These are phyloP conservation scores for Cyberlindnera amylophila DNA, from an alignment of 805 yeast species.

Conservation along the genomic window DNA sequence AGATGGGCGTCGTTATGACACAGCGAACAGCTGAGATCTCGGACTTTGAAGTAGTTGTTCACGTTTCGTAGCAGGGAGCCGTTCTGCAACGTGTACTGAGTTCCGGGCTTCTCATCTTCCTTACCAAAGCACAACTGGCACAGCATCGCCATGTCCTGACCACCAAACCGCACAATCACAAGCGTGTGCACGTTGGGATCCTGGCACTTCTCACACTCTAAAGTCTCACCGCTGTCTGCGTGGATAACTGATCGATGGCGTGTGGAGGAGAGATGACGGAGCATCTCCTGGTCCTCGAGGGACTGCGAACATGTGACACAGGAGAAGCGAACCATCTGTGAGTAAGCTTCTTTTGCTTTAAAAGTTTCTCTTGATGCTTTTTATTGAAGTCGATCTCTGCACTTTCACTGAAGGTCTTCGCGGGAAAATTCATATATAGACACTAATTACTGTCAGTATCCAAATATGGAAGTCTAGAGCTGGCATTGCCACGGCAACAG, in stretches of 20 bases:
- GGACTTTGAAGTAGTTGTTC: slow-evolving; percentile 42
- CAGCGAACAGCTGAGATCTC: slow-evolving; percentile 45
- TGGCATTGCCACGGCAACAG: not conserved
- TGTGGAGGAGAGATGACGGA: slow-evolving; percentile 49
- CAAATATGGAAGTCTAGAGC: too few species aligned
- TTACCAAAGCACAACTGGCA: slow-evolving; percentile 45
- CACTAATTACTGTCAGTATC: too few species aligned
- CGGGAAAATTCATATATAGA: too few species aligned
- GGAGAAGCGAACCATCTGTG: slow-evolving; percentile 32
- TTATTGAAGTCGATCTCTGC: not conserved
- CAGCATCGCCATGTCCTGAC: slow-evolving; percentile 48
- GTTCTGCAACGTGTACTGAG: slow-evolving; percentile 48
- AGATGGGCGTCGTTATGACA: slow-evolving; percentile 43
- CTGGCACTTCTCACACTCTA: slow-evolving; percentile 55
- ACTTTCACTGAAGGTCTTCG: too few species aligned
- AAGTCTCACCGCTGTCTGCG: slow-evolving; percentile 34
- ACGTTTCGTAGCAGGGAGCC: slow-evolving; percentile 52
- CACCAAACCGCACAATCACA: slow-evolving; percentile 48
- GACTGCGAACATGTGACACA: slow-evolving; percentile 45
- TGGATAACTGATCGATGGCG: slow-evolving; percentile 47
- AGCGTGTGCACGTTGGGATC: slow-evolving; percentile 52
- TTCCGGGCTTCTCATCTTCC: slow-evolving; percentile 41
- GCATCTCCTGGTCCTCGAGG: slow-evolving; percentile 37
- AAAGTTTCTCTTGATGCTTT: too few species aligned
- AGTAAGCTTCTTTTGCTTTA: too few species aligned